Conservation (phyloP, 257 asterid species). For the Nicotiana paniculata region DNA sequence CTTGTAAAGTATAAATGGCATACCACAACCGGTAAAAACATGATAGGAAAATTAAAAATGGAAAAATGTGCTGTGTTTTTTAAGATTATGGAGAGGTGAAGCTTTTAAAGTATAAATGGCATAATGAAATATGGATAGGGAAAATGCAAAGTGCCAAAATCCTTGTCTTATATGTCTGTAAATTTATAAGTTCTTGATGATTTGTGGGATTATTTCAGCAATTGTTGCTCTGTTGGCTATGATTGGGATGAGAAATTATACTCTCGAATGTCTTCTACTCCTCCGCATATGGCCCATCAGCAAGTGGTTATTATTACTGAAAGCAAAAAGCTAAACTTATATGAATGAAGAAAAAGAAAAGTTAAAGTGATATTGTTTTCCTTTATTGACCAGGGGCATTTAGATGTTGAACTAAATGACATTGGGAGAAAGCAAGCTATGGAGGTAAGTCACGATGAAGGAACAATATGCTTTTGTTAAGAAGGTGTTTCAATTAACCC, state of each 20-base stretch:
- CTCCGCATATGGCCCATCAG: neutral
- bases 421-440: constrained; percentile 77
- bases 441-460: constrained; percentile 41
- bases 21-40: too few species aligned
- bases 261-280: neutral
- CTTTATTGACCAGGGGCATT: constrained; percentile 50
- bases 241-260: neutral
- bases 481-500: neutral
- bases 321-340: neutral
- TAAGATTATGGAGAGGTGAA: too few species aligned
- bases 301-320: too few species aligned
- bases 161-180: neutral
- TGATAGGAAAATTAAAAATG: too few species aligned
- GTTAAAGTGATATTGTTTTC: neutral
- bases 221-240: neutral
- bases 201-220: neutral
- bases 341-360: neutral
- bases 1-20: too few species aligned
- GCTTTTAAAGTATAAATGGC: neutral
- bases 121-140: neutral
- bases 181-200: neutral
- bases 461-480: neutral
- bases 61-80: too few species aligned
- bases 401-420: constrained; percentile 76
- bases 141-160: too few species aligned